These are phyloP conservation scores for Liriodendron chinense DNA, from an alignment of 164 flowering plant species.

Conservation along the genomic window DNA sequence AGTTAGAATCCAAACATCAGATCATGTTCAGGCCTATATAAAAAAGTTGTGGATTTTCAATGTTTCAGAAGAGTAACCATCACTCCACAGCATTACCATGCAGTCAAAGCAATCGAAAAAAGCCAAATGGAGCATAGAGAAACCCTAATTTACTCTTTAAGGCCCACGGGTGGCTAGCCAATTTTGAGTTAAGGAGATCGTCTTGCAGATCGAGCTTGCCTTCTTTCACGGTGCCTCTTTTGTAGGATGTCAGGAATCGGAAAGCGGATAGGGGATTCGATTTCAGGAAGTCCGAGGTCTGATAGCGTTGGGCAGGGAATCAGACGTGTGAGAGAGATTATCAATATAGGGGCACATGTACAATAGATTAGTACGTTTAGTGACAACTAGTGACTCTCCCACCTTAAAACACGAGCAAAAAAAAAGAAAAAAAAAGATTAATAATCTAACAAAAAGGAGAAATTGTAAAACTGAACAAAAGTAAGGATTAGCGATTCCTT, in stretches of 20 bases:
- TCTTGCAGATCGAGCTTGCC: constrained; percentile 71
- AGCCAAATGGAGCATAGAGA: background rate
- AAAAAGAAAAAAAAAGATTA: too few relatives aligned
- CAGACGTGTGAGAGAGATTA: background rate
- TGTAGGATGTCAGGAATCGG: background rate
- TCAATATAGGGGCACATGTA: too few relatives aligned
- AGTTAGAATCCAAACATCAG: too few relatives aligned
- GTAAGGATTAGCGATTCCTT: too few relatives aligned
- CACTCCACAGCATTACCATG: background rate
- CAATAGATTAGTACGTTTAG: too few relatives aligned
- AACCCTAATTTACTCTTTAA: constrained; percentile 42
- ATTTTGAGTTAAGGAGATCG: constrained; percentile 58
- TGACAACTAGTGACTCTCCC: too few relatives aligned
- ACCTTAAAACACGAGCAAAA: too few relatives aligned
- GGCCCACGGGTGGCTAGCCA: constrained; percentile 42
- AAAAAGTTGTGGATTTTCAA: background rate
- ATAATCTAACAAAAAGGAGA: too few relatives aligned
- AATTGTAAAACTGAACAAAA: too few relatives aligned
- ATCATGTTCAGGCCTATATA: too few relatives aligned
- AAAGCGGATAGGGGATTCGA: background rate
- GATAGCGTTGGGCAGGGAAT: background rate
- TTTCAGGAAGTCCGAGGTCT: background rate
- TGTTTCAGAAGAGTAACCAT: background rate
- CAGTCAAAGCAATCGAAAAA: background rate
- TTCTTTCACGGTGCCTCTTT: constrained; percentile 42